Evolutionary conservation across 164 flowering plant genomes (phyloP).

Genomic region (Dillenia turbinata): DNA sequence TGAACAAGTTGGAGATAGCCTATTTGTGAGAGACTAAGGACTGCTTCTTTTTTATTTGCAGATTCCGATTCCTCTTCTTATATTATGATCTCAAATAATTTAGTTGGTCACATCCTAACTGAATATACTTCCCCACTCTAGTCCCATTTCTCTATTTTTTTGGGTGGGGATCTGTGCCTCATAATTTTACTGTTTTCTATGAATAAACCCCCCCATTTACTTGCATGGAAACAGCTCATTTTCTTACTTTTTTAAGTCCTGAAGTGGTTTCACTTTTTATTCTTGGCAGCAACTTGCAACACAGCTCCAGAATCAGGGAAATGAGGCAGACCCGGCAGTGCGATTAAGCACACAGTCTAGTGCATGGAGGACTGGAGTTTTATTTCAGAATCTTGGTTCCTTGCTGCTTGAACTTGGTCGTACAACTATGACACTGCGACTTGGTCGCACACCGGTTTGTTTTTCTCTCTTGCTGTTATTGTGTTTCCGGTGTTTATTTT

Average conservation of each 20-base stretch:
- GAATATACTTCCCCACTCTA: no score
- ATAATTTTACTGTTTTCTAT: no score
- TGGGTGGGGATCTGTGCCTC: no score
- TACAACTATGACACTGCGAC: constrained; percentile 68
- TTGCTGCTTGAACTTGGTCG: constrained; percentile 90
- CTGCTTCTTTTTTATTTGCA: not conserved
- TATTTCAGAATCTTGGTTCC: constrained; percentile 73
- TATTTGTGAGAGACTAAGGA: constrained; percentile 43
- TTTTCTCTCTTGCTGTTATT: constrained; percentile 1
- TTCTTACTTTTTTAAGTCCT: no score
- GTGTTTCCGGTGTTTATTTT: not conserved
- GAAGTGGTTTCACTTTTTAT: not conserved
- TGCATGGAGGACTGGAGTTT: constrained; percentile 57
- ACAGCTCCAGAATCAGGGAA: constrained; percentile 52
- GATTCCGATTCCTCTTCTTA: no score
- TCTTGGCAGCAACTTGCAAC: constrained; percentile 62
- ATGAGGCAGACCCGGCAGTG: constrained; percentile 39
- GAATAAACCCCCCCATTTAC: no score
- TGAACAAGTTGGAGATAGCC: constrained; percentile 53
- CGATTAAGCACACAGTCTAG: constrained; percentile 47
- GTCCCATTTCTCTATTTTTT: not conserved
- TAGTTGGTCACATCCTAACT: no score
- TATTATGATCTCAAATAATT: no score
- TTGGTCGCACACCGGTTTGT: constrained; percentile 77
- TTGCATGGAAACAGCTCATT: no score